These are phyloP conservation scores for Bocquillonia castaneifolia DNA, from an alignment of 441 rosid species.

Conservation along the genomic window DNA sequence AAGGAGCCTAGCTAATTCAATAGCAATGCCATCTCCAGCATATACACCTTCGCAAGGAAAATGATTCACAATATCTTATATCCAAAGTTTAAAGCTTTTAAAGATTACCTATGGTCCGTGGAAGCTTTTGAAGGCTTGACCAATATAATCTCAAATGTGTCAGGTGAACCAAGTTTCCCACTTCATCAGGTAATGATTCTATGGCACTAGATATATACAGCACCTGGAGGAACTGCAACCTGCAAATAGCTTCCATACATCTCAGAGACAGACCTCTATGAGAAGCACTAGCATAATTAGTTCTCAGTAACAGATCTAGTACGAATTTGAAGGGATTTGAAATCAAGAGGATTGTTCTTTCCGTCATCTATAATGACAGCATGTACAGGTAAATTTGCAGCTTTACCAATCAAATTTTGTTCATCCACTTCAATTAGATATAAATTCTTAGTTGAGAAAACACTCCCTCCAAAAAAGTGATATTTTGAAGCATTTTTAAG, in stretches of 20 bases:
- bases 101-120: constrained; percentile 12
- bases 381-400: constrained; percentile 3
- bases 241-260: constrained; percentile 7
- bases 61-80: constrained; percentile 4
- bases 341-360: not conserved
- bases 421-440: not conserved
- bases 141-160: not conserved
- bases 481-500: constrained; percentile 7
- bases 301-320: not conserved
- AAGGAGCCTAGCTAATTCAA: constrained; percentile 15
- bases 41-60: constrained; percentile 9
- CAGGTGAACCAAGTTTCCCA: constrained; percentile 15
- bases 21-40: constrained; percentile 14
- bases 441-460: not conserved
- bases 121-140: constrained; percentile 15
- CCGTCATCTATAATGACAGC: not conserved
- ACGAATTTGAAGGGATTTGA: not conserved
- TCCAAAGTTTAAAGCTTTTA: constrained; percentile 18
- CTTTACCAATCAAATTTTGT: not conserved
- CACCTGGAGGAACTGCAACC: constrained; percentile 9
- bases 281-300: not conserved
- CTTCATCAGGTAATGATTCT: constrained; percentile 14
- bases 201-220: constrained; percentile 13
- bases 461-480: not conserved
- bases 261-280: not conserved